phyloP scores from a whole-genome alignment of 768 basidiomycete genomes.

The Tylopilus plumbeoviolaceoides region DNA sequence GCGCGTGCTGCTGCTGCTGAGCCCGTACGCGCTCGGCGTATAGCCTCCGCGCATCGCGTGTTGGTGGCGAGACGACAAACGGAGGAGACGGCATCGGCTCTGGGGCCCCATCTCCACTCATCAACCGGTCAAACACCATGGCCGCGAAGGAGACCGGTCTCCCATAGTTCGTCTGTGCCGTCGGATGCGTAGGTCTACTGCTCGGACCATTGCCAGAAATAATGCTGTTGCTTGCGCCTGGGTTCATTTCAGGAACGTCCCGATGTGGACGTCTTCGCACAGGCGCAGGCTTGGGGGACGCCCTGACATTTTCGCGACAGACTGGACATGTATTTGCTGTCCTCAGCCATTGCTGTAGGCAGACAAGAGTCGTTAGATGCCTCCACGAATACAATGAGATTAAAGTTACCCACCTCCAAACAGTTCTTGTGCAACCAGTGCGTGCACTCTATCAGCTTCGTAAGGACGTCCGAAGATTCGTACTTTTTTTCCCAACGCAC shows the following conservation, averaged over 20 bases:
- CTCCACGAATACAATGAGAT: neutral
- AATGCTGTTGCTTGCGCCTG: neutral
- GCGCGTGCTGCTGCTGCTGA: slow-evolving; percentile 10
- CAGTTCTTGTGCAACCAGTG: slow-evolving; percentile 85
- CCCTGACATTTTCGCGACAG: slow-evolving; percentile 60
- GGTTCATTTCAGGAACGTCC: slow-evolving; percentile 6
- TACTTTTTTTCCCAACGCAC: slow-evolving; percentile 49
- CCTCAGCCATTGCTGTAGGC: slow-evolving; percentile 70
- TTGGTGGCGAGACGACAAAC: neutral
- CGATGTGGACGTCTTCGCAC: slow-evolving; percentile 17
- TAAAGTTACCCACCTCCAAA: slow-evolving; percentile 50
- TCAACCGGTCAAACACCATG: slow-evolving; percentile 21
- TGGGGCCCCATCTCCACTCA: slow-evolving; percentile 8
- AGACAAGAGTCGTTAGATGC: slow-evolving; percentile 1
- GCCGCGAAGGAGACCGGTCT: slow-evolving; percentile 16
- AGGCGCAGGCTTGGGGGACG: slow-evolving; percentile 21
- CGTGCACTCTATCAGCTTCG: slow-evolving; percentile 64
- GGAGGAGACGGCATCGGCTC: slow-evolving; percentile 9
- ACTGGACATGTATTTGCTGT: slow-evolving; percentile 77
- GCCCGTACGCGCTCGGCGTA: slow-evolving; percentile 15
- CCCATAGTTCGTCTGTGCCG: slow-evolving; percentile 7
- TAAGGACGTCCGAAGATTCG: slow-evolving; percentile 51
- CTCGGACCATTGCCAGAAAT: neutral
- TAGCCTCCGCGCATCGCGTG: slow-evolving; percentile 5
- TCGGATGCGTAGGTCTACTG: slow-evolving; percentile 5